Evolutionary conservation across 176 grass and related monocot genomes (phyloP).

Genomic region (Musa beccarii): DNA sequence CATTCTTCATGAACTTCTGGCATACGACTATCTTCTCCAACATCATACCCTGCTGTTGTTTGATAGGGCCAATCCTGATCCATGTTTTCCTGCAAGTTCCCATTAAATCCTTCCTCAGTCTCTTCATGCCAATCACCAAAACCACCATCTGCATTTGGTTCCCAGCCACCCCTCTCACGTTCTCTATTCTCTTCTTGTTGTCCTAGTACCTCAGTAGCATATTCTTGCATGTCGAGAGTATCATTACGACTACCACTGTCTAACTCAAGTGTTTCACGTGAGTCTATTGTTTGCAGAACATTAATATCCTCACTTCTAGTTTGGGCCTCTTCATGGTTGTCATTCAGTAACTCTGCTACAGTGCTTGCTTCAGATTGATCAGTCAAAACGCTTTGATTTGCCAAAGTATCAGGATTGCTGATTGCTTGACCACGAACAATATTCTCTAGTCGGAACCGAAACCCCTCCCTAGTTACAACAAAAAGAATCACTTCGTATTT

Average conservation of each 20-base stretch:
- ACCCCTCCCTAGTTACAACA: conserved; percentile 70
- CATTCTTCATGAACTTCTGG: conserved; percentile 48
- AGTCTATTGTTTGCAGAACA: conserved; percentile 24
- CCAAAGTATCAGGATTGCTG: conserved; percentile 40
- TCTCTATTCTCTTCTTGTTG: conserved; percentile 30
- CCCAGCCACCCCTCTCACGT: conserved; percentile 36
- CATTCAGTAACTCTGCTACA: neutral
- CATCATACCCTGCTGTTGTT: conserved; percentile 21
- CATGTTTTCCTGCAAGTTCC: conserved; percentile 40
- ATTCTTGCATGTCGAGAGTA: conserved; percentile 29
- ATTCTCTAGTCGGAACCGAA: conserved; percentile 85
- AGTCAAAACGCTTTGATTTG: conserved; percentile 29
- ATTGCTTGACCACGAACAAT: conserved; percentile 53
- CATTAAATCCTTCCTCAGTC: conserved; percentile 37
- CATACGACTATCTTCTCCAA: conserved; percentile 35
- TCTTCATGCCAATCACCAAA: conserved; percentile 29
- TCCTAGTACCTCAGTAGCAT: conserved; percentile 29
- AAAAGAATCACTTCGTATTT: conserved; percentile 15
- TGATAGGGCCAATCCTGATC: conserved; percentile 28
- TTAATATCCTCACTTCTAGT: conserved; percentile 26
- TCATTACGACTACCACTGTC: conserved; percentile 29
- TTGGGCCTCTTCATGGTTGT: conserved; percentile 4
- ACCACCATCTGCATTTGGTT: conserved; percentile 11
- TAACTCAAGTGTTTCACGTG: conserved; percentile 25
- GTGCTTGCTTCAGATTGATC: conserved; percentile 32